Evolutionary conservation across 495 filamentous ascomycete genomes (phyloP), one percentile per base, ranked within the genome.

Genomic region (Xylaria cubensis): DNA sequence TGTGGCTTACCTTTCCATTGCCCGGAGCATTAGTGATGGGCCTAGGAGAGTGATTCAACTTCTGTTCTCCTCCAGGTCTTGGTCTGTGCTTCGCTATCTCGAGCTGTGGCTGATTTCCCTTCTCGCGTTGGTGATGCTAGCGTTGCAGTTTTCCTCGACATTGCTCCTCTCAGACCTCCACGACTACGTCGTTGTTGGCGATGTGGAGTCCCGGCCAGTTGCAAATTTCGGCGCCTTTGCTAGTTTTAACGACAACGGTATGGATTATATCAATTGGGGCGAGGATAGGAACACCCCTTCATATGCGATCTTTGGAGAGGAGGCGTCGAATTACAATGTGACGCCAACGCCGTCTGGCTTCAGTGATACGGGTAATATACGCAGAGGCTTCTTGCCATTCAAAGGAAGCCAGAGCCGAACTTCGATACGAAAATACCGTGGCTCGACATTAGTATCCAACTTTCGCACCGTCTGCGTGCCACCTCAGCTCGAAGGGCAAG

Each of bases 341-440:
- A 55, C 34, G 1, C 64, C 64, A 9, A 50, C 29, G 0, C 8
- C 29, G 19, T 55, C 32, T 15, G 64, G 64, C 21, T 55, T 67
- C 6, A 67, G 64, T 34, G 64, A 67, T 42, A 67, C 64, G 1
- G 64, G 64, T 5, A 19, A 26, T 7, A 41, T 53, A 17, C 32
- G 34, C 3, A 41, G 48, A n/a, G 48, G 46, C 9, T 55, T 12
- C 32, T 4, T 67, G 26, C 64, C 64, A 0, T 55, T 67, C 19
- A 12, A 17, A 24, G 46, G 46, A 26, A 39, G 46, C n/a, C 17
- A 66, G 32, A 39, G 51, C 29, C 44, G 64, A 5, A 80, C 17
- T 59, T 69, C 48, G 66, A 73, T 19, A 77, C 81, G 19, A 74
- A 83, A 17, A 53, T 66, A 51, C 15, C 44, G 29, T 1, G 64